A percentile compares a stretch with the other conserved stretches of the same genome.
Evolutionary conservation across 2,329 filamentous ascomycete genomes (phyloP).

Genomic region (Cordyceps javanica): DNA sequence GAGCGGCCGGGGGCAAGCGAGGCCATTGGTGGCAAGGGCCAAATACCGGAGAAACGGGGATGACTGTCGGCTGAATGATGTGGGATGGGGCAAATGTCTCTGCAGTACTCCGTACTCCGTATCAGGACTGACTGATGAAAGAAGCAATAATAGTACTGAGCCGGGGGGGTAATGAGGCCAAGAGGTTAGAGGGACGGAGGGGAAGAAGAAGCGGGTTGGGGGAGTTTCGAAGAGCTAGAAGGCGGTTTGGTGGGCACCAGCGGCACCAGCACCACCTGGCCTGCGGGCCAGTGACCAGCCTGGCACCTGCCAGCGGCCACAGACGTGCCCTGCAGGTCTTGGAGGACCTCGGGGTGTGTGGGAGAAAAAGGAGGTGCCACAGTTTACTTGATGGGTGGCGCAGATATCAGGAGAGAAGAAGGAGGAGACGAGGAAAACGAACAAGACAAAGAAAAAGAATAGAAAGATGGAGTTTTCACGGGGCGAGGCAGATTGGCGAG

Average conservation of each 20-base stretch:
- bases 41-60: background rate
- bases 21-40: background rate
- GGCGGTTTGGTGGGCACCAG: conserved; percentile 3
- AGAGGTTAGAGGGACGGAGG: background rate
- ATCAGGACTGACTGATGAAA: background rate
- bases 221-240: background rate
- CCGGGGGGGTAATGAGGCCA: background rate
- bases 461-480: no score
- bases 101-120: background rate
- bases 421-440: no score
- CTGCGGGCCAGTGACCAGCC: no score
- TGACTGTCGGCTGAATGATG: background rate
- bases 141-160: background rate
- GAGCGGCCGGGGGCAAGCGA: background rate
- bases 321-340: background rate
- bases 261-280: no score
- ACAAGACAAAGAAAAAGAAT: no score
- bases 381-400: no score
- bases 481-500: no score
- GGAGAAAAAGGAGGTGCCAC: no score
- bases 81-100: background rate
- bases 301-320: background rate
- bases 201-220: conserved; percentile 7
- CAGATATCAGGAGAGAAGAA: no score
- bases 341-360: no score